Base-by-base conservation (phyloP, 2,329 filamentous ascomycete genomes). In the Aspergillus sp. region DNA sequence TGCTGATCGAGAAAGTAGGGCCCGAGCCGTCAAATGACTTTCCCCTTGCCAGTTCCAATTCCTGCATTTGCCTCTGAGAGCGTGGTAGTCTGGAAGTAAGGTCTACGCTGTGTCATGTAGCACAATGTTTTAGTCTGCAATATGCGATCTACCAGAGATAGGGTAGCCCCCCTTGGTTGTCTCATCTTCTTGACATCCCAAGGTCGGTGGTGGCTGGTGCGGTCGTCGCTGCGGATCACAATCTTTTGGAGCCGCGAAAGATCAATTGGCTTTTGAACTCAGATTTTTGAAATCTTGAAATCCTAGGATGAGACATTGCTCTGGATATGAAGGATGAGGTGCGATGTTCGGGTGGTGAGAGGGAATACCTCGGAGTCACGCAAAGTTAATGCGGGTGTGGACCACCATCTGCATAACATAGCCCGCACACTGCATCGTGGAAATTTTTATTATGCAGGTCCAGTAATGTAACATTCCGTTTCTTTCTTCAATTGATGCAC, bases 1-100 rank as follows among this genome's bases (percentile, higher is more conserved):
- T 50, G 47, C 47, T 27, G 47, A 50, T 50, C 47, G 25, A 30
- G 44, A 30, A 50, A 27, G n/a, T 30, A 50, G 47, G 47, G 47
- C 25, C 25, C 15, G 47, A 30, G 47, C 25, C 25, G 47, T 50
- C 47, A 32, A 32, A 27, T 50, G 27, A 50, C 47, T 49, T 15
- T 27, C 15, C n/a, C 44, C 15, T 50, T 30, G 32, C 32, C 32
- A 36, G 32, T 5, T 5, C 11, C 4, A 6, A 5, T 36, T 36
- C 32, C 32, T 13, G 32, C 32, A 15, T 36, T 36, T 36, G 32
- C 47, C 25, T 15, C 47, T 49, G 15, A 17, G 8, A 3, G 10
- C 17, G 41, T 23, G 39, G 39, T 42, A 42, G 41, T 21, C 41
- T 21, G 41, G 41, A 23, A 23, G 19, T 23, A 44, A 44, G 19